These are phyloP conservation scores for Aspergillus sp. DNA, from an alignment of 2,329 filamentous ascomycete genomes.

Conservation along the genomic window DNA sequence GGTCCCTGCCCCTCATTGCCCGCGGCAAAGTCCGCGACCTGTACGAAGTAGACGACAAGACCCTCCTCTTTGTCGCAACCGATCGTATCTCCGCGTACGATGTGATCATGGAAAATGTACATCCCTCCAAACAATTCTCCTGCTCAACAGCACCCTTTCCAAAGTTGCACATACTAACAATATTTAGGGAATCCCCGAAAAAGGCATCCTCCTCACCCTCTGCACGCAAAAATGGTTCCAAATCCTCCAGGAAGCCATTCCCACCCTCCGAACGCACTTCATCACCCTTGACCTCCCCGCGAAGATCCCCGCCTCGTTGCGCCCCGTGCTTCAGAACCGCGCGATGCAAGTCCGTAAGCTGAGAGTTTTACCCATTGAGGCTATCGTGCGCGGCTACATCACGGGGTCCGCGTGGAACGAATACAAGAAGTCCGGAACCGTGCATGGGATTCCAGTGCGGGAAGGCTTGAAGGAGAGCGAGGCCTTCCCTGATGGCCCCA, in stretches of 20 bases:
- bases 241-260: conserved; percentile 57
- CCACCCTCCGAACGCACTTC: conserved; percentile 63
- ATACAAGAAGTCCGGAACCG: conserved; percentile 70
- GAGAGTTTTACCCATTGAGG: conserved; percentile 75
- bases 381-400: conserved; percentile 86
- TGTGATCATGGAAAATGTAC: conserved; percentile 77
- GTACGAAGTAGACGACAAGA: conserved; percentile 68
- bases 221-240: conserved; percentile 70
- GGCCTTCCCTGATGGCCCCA: conserved; percentile 63
- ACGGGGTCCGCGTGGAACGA: conserved; percentile 83
- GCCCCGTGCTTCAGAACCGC: conserved; percentile 58
- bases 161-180: not conserved
- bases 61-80: conserved; percentile 78
- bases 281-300: conserved; percentile 58
- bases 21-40: conserved; percentile 79
- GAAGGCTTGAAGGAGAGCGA: conserved; percentile 69
- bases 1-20: conserved; percentile 52
- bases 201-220: conserved; percentile 66
- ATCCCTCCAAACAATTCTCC: not conserved
- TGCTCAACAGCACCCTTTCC: conserved; percentile 39
- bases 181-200: conserved; percentile 63
- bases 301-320: conserved; percentile 49
- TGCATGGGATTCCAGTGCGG: conserved; percentile 73
- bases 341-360: conserved; percentile 76
- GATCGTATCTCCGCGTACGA: conserved; percentile 96